Evolutionary conservation across 2,329 filamentous ascomycete genomes (phyloP).

Genomic region (Verticillium isaacii): DNA sequence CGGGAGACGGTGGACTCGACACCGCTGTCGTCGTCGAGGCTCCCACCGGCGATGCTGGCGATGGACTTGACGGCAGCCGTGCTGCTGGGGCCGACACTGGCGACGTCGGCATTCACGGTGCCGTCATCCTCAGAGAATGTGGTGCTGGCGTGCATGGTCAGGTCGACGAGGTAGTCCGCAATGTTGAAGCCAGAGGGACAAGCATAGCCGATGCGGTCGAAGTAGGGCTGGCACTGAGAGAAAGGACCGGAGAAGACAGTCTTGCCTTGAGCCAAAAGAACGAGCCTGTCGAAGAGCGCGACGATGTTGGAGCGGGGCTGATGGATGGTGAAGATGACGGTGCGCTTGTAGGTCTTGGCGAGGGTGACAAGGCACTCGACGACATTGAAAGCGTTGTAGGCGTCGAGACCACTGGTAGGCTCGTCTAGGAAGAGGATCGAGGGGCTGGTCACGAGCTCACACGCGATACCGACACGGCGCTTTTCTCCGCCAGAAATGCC

Average conservation of each 20-base stretch:
- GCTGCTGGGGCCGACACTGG: constrained; percentile 76
- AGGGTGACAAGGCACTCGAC: constrained; percentile 92
- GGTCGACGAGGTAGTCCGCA: constrained; percentile 92
- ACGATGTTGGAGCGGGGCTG: constrained; percentile 98
- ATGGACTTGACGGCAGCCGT: constrained; percentile 87
- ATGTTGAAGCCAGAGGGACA: constrained; percentile 98
- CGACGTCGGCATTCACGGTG: constrained; percentile 45
- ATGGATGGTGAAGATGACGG: constrained; percentile 97
- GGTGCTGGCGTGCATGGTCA: constrained; percentile 89
- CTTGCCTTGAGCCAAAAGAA: constrained; percentile 82
- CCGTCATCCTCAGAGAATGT: constrained; percentile 57
- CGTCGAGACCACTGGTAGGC: constrained; percentile 91
- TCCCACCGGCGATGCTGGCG: constrained; percentile 74
- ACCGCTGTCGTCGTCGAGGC: constrained; percentile 63
- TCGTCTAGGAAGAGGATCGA: constrained; percentile 97
- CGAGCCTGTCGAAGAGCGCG: constrained; percentile 89
- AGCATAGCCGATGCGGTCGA: constrained; percentile 84
- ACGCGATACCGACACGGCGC: constrained; percentile 91
- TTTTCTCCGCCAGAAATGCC: constrained; percentile 98
- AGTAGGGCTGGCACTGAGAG: constrained; percentile 82
- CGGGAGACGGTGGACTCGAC: constrained; percentile 53
- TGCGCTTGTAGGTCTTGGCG: constrained; percentile 94
- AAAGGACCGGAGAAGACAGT: constrained; percentile 94
- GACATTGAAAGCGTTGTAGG: constrained; percentile 97
- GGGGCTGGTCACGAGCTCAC: constrained; percentile 93